Evolutionary conservation across 2,329 filamentous ascomycete genomes (phyloP).

Genomic region (Coniochaeta hoffmannii): DNA sequence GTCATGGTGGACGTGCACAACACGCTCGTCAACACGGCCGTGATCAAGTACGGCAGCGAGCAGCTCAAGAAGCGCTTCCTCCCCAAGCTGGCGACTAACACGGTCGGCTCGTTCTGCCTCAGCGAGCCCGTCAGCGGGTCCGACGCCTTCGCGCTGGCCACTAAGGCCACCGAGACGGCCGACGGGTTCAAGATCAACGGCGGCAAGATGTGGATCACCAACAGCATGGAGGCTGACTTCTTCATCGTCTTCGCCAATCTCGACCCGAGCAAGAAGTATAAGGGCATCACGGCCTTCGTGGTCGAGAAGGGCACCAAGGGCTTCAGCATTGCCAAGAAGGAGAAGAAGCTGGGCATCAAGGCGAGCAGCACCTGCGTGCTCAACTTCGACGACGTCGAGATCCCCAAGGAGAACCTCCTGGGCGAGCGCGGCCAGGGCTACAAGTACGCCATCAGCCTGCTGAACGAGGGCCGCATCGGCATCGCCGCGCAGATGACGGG

Average conservation of each 20-base stretch:
- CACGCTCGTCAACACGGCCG: constrained; percentile 89
- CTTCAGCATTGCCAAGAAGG: constrained; percentile 96
- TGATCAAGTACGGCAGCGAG: constrained; percentile 76
- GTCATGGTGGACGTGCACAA: constrained; percentile 98
- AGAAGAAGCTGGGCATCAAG: constrained; percentile 97
- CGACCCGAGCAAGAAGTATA: constrained; percentile 86
- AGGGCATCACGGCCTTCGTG: constrained; percentile 93
- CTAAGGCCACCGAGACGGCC: constrained; percentile 76
- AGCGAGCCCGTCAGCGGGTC: constrained; percentile 90
- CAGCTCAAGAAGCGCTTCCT: constrained; percentile 79
- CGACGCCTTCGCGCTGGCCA: constrained; percentile 91
- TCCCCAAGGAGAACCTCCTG: constrained; percentile 81
- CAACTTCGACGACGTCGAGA: constrained; percentile 92
- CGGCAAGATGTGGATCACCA: constrained; percentile 99
- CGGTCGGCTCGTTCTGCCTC: constrained; percentile 86
- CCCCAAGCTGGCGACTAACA: constrained; percentile 82
- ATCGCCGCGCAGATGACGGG: constrained; percentile 99
- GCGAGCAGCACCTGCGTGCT: constrained; percentile 95
- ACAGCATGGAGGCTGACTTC: constrained; percentile 85
- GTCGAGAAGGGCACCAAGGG: constrained; percentile 85
- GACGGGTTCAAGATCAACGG: constrained; percentile 83
- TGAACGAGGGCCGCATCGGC: constrained; percentile 96
- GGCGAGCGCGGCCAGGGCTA: constrained; percentile 88
- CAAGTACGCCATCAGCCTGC: constrained; percentile 89
- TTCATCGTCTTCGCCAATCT: constrained; percentile 99